Evolutionary conservation across 345 rosid genomes (phyloP).

Genomic region (Syzygium jambos): DNA sequence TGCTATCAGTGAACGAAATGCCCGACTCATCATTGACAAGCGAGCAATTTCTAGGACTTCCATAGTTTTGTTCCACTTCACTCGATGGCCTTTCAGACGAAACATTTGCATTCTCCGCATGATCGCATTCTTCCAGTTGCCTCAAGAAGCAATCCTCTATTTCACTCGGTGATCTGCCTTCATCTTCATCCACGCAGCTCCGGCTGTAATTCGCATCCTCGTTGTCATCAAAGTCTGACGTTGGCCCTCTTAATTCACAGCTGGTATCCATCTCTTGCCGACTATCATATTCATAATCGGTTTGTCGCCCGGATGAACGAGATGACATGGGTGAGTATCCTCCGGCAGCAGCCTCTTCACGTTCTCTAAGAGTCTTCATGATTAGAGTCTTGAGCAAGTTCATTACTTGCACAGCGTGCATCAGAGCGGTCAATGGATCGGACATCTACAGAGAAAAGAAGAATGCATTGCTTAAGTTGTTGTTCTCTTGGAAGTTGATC

Average conservation of each 20-base stretch:
- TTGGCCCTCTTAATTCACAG: slow-evolving; percentile 49
- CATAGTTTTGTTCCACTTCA: slow-evolving; percentile 4
- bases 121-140: slow-evolving; percentile 24
- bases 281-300: slow-evolving; percentile 55
- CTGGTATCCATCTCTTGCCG: slow-evolving; percentile 78
- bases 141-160: slow-evolving; percentile 68
- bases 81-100: slow-evolving; percentile 1
- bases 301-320: slow-evolving; percentile 43
- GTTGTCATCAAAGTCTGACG: slow-evolving; percentile 42
- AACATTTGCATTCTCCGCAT: background rate
- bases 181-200: slow-evolving; percentile 38
- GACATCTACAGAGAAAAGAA: slow-evolving; percentile 50
- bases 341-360: slow-evolving; percentile 53
- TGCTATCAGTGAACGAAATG: slow-evolving; percentile 34
- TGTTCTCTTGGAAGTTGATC: background rate
- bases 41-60: slow-evolving; percentile 22
- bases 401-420: slow-evolving; percentile 99
- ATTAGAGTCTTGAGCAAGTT: slow-evolving; percentile 88
- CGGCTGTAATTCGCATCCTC: slow-evolving; percentile 21
- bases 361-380: slow-evolving; percentile 47
- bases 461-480: background rate
- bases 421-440: slow-evolving; percentile 86
- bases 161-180: slow-evolving; percentile 41
- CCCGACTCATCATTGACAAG: slow-evolving; percentile 23
- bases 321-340: slow-evolving; percentile 64